Base-by-base conservation (phyloP, 2,329 filamentous ascomycete species). In the Fusarium continuum region DNA sequence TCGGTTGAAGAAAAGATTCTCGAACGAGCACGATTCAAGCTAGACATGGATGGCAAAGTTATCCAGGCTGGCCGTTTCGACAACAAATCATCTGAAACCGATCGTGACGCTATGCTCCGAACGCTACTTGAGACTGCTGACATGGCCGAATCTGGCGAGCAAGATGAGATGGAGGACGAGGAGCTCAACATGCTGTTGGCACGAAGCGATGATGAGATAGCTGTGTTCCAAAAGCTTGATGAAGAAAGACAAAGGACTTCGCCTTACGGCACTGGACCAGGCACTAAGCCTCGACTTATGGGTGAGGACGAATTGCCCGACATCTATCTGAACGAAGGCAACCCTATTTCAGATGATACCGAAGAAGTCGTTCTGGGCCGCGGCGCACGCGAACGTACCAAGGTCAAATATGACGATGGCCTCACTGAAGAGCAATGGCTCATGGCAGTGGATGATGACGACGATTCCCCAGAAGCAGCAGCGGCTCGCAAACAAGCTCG, bases 31-130 rank as follows among this genome's bases (percentile, higher is more conserved):
- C 91, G 97, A 68, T 99, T 91, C 85, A 99, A 99, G 85, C 86
- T 99, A 65, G 94, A 98, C 76, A 97, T 99, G 91, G 95, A 99
- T 74, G 94, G 95, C 80, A 99, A 99, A 78, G 93, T 99, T 74
- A 99, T 99, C 70, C 95, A 99, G 76, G 95, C 95, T 57, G 95
- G 95, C 88, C 96, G 96, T 75, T 99, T 99, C 80, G 95, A 99
- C 71, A 98, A 99, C 81, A 99, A 98, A 75, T 99, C 95, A 2
- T 98, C 95, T 1, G 95, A 97, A 75, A 96, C 96, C 50, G 95
- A 99, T 78, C 92, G 95, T 83, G 95, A 99, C 73, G 94, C 95
- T 36, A 94, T 99, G 87, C 82, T 99, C 69, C 89, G 95, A 71
- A 96, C 96, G 43, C 87, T 99, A 73, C 83, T 99, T 59, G 95